phyloP scores from a whole-genome alignment of 2,329 filamentous ascomycete species.

The Mollisia scopiformis region DNA sequence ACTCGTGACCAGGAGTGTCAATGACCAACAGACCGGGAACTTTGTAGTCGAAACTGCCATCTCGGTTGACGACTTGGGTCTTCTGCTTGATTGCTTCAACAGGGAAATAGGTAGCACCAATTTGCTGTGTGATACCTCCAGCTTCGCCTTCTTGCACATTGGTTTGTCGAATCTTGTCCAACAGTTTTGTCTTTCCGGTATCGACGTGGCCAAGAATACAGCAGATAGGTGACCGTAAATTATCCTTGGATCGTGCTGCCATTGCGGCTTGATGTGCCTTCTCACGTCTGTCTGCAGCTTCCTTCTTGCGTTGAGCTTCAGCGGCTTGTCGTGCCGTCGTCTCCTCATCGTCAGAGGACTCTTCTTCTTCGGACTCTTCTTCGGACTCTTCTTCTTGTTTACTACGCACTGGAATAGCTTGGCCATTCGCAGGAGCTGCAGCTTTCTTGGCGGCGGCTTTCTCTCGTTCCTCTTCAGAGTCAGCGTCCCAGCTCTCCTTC shows the following conservation, averaged over 20 bases:
- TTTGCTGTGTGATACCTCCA: conserved; percentile 99
- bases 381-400: conserved; percentile 51
- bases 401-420: conserved; percentile 24
- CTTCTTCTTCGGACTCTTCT: conserved; percentile 56
- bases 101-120: conserved; percentile 99
- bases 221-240: conserved; percentile 96
- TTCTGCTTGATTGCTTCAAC: conserved; percentile 91
- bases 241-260: conserved; percentile 88
- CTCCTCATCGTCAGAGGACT: conserved; percentile 72
- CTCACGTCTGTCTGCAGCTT: conserved; percentile 85
- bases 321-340: conserved; percentile 73
- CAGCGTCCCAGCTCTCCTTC: conserved; percentile 95
- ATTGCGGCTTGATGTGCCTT: conserved; percentile 90
- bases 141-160: conserved; percentile 99
- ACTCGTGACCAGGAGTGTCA: conserved; percentile 99
- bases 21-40: conserved; percentile 96
- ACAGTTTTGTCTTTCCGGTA: conserved; percentile 98
- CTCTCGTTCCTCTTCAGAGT: conserved; percentile 69
- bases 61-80: conserved; percentile 89
- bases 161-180: conserved; percentile 97
- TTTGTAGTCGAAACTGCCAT: conserved; percentile 93
- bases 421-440: conserved; percentile 25
- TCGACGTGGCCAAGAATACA: conserved; percentile 99
- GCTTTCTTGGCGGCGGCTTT: conserved; percentile 38
- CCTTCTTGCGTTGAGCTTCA: conserved; percentile 79